These are phyloP conservation scores for Trichoderma asperelloides DNA, from an alignment of 495 filamentous ascomycete genomes.

Conservation along the genomic window DNA sequence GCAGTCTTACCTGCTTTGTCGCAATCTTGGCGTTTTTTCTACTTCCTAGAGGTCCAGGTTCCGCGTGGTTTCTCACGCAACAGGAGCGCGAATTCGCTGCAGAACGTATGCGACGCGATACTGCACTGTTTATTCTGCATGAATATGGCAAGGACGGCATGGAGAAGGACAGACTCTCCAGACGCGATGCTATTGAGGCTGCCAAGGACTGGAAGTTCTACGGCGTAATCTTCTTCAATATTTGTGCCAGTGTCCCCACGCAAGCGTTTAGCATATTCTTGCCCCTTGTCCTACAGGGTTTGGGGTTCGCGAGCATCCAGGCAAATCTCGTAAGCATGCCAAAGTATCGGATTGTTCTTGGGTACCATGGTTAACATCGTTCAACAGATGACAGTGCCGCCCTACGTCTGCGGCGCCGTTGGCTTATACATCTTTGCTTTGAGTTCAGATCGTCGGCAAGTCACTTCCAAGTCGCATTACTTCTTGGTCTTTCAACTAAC, in stretches of 20 bases:
- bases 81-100: constrained; percentile 38
- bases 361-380: too few species aligned
- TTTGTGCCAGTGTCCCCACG: constrained; percentile 42
- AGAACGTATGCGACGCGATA: constrained; percentile 25
- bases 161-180: constrained; percentile 25
- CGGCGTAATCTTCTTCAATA: constrained; percentile 43
- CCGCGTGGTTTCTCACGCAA: constrained; percentile 45
- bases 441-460: constrained; percentile 17
- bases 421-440: constrained; percentile 30
- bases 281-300: constrained; percentile 38
- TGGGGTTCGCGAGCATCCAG: constrained; percentile 32
- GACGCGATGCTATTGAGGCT: constrained; percentile 39
- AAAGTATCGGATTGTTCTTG: too few species aligned
- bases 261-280: constrained; percentile 49
- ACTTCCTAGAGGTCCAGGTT: constrained; percentile 39
- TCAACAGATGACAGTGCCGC: constrained; percentile 40
- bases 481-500: not conserved
- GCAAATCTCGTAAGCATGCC: constrained; percentile 34
- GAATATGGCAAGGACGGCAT: constrained; percentile 14
- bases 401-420: constrained; percentile 41
- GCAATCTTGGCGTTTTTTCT: constrained; percentile 40
- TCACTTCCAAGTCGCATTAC: not conserved
- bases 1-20: constrained; percentile 34
- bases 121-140: constrained; percentile 15
- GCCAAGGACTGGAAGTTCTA: constrained; percentile 44